These are phyloP conservation scores for Apiospora saccharicola DNA, from an alignment of 2,329 filamentous ascomycete genomes.

Conservation along the genomic window DNA sequence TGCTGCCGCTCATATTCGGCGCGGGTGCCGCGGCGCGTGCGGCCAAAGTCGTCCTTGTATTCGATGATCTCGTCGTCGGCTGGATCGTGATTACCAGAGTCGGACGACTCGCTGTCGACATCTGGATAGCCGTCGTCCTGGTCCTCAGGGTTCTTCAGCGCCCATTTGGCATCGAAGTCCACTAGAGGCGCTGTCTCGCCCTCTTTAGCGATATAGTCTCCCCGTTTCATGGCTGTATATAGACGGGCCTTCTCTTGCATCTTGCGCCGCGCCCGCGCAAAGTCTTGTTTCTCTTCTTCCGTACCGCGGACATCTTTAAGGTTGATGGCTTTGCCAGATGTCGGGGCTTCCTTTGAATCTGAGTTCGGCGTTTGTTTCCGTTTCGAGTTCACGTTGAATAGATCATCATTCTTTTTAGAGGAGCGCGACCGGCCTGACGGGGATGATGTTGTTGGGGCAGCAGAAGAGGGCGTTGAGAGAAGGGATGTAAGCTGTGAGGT, in stretches of 20 bases:
- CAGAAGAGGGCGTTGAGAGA: conserved; percentile 64
- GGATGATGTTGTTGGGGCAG: conserved; percentile 48
- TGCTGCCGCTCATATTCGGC: conserved; percentile 72
- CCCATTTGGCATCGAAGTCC: conserved; percentile 97
- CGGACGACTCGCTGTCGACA: conserved; percentile 63
- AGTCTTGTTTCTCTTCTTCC: conserved; percentile 70
- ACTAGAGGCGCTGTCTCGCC: conserved; percentile 74
- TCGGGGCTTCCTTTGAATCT: conserved; percentile 64
- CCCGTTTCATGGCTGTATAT: conserved; percentile 89
- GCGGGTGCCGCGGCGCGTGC: conserved; percentile 76
- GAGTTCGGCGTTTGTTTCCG: conserved; percentile 61
- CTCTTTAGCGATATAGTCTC: conserved; percentile 77
- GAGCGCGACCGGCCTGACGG: conserved; percentile 60
- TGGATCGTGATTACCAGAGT: conserved; percentile 49
- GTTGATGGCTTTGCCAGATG: conserved; percentile 47
- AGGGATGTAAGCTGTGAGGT: conserved; percentile 86
- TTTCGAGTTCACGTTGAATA: conserved; percentile 64
- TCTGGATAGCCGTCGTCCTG: conserved; percentile 61
- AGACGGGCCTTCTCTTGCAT: conserved; percentile 91
- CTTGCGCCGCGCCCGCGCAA: conserved; percentile 75
- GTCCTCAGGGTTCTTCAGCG: conserved; percentile 69
- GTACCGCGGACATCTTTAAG: conserved; percentile 62
- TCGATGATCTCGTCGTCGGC: conserved; percentile 74
- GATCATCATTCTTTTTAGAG: conserved; percentile 67
- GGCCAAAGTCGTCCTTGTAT: conserved; percentile 90